Conservation (phyloP, 2,329 filamentous ascomycete genomes). For the Aspergillus jensenii region DNA sequence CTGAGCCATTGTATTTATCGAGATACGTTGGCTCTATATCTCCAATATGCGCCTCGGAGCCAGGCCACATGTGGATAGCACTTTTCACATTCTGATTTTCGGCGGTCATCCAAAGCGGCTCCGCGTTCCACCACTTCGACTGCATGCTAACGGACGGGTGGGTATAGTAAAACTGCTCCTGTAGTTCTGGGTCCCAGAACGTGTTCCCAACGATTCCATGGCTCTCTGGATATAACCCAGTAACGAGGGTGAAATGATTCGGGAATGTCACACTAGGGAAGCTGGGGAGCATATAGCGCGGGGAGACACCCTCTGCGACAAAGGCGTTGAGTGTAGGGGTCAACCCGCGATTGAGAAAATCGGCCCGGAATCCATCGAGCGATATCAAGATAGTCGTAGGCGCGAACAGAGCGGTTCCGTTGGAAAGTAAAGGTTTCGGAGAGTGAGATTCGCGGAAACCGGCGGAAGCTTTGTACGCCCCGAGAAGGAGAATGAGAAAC, state of each 20-base stretch:
- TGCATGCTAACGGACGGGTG: conserved; percentile 73
- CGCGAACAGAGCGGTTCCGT: conserved; percentile 84
- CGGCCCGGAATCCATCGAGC: conserved; percentile 91
- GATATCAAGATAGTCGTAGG: conserved; percentile 93
- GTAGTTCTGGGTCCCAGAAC: conserved; percentile 80
- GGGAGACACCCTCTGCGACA: conserved; percentile 79
- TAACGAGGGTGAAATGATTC: conserved; percentile 91
- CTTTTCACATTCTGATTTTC: conserved; percentile 75
- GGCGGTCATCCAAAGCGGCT: conserved; percentile 91
- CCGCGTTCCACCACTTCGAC: conserved; percentile 90
- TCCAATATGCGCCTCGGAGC: conserved; percentile 82
- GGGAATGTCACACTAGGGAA: conserved; percentile 97
- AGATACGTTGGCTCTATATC: conserved; percentile 74
- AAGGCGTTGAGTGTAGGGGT: conserved; percentile 81
- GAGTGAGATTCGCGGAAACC: conserved; percentile 29
- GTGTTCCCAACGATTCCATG: conserved; percentile 93
- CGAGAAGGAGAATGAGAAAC: conserved; percentile 56
- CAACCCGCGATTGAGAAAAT: conserved; percentile 80
- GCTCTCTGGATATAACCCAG: conserved; percentile 86
- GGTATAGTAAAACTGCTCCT: conserved; percentile 86
- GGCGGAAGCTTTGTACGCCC: conserved; percentile 57
- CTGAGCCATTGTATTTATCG: conserved; percentile 80
- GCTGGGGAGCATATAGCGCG: conserved; percentile 87
- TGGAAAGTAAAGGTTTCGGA: conserved; percentile 51
- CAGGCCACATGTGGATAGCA: conserved; percentile 98